These are phyloP conservation scores for Annulohypoxylon maeteangense DNA, from an alignment of 495 filamentous ascomycete genomes.

Conservation along the genomic window DNA sequence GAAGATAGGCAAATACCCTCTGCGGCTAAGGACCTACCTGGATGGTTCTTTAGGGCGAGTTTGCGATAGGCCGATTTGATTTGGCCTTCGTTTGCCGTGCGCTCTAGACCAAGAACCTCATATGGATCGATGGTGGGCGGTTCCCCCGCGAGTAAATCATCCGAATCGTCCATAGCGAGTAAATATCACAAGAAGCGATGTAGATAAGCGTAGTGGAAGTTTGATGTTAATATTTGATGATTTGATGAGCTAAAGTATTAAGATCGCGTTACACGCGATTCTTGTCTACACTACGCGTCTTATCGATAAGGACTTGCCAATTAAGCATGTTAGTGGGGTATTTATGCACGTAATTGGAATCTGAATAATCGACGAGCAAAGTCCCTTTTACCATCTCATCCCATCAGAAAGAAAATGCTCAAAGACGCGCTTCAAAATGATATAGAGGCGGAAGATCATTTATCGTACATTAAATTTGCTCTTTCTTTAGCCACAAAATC, in stretches of 20 bases:
- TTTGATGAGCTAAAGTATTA: not conserved
- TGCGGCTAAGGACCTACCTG: conserved; percentile 70
- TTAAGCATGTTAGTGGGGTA: conserved; percentile 20
- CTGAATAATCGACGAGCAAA: not conserved
- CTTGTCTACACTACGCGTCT: conserved; percentile 11
- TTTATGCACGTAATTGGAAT: not conserved
- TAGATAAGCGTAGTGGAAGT: not conserved
- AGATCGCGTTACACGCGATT: conserved; percentile 36
- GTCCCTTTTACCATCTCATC: not conserved
- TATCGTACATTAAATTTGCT: conserved; percentile 74
- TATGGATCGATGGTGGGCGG: conserved; percentile 79
- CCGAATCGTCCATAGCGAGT: conserved; percentile 49
- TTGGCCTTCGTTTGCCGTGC: conserved; percentile 72
- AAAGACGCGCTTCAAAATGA: not conserved
- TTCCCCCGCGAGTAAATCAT: conserved; percentile 54
- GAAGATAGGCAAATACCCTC: not conserved
- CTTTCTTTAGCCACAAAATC: conserved; percentile 79
- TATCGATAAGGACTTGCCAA: conserved; percentile 33
- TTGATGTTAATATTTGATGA: conserved; percentile 9
- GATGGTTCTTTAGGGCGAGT: conserved; percentile 89
- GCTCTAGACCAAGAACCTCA: conserved; percentile 75
- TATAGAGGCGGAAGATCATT: conserved; percentile 62
- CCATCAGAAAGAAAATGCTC: conserved; percentile 15
- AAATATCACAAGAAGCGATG: not conserved
- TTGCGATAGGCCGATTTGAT: conserved; percentile 89